These are phyloP conservation scores for Coniella vitis DNA, from an alignment of 2,329 filamentous ascomycete genomes.

Conservation along the genomic window DNA sequence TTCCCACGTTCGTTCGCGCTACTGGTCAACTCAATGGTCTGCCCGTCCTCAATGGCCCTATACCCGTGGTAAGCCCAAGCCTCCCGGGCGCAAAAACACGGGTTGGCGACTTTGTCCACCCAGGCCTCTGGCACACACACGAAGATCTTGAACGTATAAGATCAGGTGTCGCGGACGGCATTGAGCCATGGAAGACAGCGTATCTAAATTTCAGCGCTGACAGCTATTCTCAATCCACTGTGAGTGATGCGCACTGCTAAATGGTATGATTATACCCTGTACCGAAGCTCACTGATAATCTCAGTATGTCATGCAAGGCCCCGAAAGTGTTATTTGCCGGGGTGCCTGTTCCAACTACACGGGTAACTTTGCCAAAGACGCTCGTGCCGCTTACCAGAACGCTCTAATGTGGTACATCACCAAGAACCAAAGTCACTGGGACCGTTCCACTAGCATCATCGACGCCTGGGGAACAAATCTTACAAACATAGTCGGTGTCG, in stretches of 20 bases:
- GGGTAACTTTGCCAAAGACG: slow-evolving; percentile 29
- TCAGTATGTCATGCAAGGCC: slow-evolving; percentile 26
- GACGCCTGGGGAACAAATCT: slow-evolving; percentile 30
- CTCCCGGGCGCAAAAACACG: slow-evolving; percentile 16
- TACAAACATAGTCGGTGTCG: slow-evolving; percentile 27
- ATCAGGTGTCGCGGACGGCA: slow-evolving; percentile 17
- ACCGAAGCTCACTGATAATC: too few species aligned
- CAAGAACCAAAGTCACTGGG: slow-evolving; percentile 28
- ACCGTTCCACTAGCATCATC: slow-evolving; percentile 28
- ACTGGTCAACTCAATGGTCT: slow-evolving; percentile 18
- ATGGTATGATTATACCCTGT: too few species aligned
- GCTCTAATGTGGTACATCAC: slow-evolving; percentile 38
- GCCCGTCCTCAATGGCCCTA: slow-evolving; percentile 22
- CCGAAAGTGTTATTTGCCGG: slow-evolving; percentile 25
- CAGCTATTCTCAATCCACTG: slow-evolving; percentile 13
- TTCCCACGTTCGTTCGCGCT: too few species aligned
- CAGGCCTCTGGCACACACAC: slow-evolving; percentile 27
- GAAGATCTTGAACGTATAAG: slow-evolving; percentile 26
- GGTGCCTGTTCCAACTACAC: slow-evolving; percentile 30
- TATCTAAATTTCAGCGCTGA: slow-evolving; percentile 16
- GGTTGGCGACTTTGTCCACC: slow-evolving; percentile 24
- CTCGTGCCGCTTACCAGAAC: slow-evolving; percentile 33
- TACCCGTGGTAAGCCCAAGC: background rate
- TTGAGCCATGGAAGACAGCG: slow-evolving; percentile 17
- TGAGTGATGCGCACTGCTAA: too few species aligned